Evolutionary conservation across 2,329 filamentous ascomycete genomes (phyloP), one percentile per base, ranked within the genome.

Genomic region (Verticillium tricorpus): DNA sequence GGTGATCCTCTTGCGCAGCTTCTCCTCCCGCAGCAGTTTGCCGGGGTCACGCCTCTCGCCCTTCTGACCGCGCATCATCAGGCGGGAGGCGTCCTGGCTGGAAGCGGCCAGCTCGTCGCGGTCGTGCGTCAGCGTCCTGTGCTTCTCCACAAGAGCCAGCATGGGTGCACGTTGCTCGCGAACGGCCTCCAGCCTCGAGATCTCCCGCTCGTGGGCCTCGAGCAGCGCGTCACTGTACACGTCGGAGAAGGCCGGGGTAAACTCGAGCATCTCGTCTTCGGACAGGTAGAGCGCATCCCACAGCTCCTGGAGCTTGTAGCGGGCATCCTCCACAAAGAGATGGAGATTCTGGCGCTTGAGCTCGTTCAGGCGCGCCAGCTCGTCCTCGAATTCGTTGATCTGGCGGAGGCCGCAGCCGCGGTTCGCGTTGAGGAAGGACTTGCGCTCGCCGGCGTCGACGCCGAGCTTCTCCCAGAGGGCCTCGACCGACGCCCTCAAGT

Each of bases 231-330:
- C 95, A 69, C 93, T 97, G 77, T 96, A 97, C 22, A 97, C 94
- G 72, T 98, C 95, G 12, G 93, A 96, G 73, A 98, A 98, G 52
- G 93, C 95, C 0, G 96, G 95, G 0, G 93, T 95, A 69, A 99
- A 99, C 68, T 97, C 93, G 61, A 98, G 86, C 93, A 98, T 98
- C 78, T 99, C 95, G 70, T 99, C 95, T 73, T 99, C 95, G 0
- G 92, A 97, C 72, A 96, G 93, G 79, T 95, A 98, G 1, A 99
- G 80, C 0, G 87, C 83, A 72, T 99, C 95, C 95, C 96, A 99
- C 0, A 99, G 85, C 71, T 96, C 93, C 74, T 98, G 94, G 12
- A 99, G 83, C 72, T 91, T 92, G 77, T 88, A 91, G 50, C 96
- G 86, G 22, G 94, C 90, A 78, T 99, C 95, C 73, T 98, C 95